Evolutionary conservation across 2,329 filamentous ascomycete species (phyloP), one percentile per base, ranked within the genome.

Genomic region (Albifimbria verrucaria): DNA sequence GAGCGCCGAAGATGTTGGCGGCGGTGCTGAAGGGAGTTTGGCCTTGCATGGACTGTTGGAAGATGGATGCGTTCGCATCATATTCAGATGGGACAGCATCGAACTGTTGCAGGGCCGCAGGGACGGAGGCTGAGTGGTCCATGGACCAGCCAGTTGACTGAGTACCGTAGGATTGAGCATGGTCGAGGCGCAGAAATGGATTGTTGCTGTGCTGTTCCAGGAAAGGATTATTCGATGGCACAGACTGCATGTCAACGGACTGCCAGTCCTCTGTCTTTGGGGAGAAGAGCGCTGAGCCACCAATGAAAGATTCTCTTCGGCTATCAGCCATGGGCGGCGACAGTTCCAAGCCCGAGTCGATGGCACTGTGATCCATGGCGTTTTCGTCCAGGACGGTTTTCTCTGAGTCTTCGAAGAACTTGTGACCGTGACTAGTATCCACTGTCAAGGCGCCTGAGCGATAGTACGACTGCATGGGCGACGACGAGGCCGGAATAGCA

Each of bases 51-150:
- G 78, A 69, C 52, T 77, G 67, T 57, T 79, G 78, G 67, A 85
- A 85, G 62, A 85, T 68, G 55, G 77, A 73, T 39, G 75, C 66
- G 59, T 75, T 70, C 62, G 75, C 68, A 59, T 86, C 81, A 62
- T 80, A 86, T 21, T 83, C 81, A 45, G 76, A 66, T 39, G 80
- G 72, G 28, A 85, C 70, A 48, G 85, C 81, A 62, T 70, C 67
- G 63, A 90, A 89, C 50, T 84, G 77, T 56, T 84, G 85, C 83
- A 17, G 89, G 88, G 7, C 90, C 93, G 69, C 85, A 87, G 57
- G 89, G 83, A 50, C 85, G 88, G 23, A 88, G 89, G 62, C 76
- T 11, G 24, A 77, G 49, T 79, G 80, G 61, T 84, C 80, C 67
- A 86, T 79, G 48, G 84, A 76, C 88, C 89, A 92, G 56, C 76